These are phyloP conservation scores for Rhizomucor pusillus DNA, from an alignment of 371 early-diverging fungal genomes.

Conservation along the genomic window DNA sequence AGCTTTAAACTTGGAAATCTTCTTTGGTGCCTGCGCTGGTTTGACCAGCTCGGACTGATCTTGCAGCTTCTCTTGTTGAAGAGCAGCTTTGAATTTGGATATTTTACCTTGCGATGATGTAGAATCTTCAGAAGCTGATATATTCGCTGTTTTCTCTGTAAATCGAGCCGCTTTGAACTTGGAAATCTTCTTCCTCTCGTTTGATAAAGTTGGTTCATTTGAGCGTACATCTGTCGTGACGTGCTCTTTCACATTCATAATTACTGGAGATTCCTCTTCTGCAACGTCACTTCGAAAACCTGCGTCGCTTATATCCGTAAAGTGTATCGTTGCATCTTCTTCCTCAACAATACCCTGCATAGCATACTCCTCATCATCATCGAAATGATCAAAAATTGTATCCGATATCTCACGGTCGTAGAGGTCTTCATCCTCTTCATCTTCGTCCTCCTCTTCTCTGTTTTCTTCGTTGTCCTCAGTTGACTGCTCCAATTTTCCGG, in stretches of 20 bases:
- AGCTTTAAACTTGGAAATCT: slow-evolving; percentile 20
- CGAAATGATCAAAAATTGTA: slow-evolving; percentile 47
- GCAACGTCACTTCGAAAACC: slow-evolving; percentile 8
- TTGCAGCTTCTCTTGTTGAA: slow-evolving; percentile 2
- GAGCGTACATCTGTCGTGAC: slow-evolving; percentile 2
- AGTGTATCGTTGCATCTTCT: slow-evolving; percentile 55
- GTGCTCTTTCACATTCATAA: slow-evolving; percentile 7
- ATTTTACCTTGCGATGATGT: slow-evolving; percentile 1
- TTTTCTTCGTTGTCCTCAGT: slow-evolving; percentile 7
- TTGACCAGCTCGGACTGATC: slow-evolving; percentile 1
- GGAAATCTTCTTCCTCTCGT: slow-evolving; percentile 33
- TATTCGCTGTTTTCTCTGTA: slow-evolving; percentile 1
- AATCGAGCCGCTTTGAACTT: slow-evolving; percentile 49
- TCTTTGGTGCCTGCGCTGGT: slow-evolving; percentile 1
- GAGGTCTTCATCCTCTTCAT: slow-evolving; percentile 46
- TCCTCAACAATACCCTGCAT: slow-evolving; percentile 52
- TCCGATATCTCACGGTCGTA: slow-evolving; percentile 50
- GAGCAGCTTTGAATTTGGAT: slow-evolving; percentile 9
- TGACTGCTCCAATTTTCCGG: background rate
- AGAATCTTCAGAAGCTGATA: slow-evolving; percentile 2
- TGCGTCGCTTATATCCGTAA: slow-evolving; percentile 39
- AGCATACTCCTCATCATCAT: slow-evolving; percentile 56
- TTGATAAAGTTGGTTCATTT: background rate
- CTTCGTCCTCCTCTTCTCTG: slow-evolving; percentile 49
- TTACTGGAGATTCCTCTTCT: background rate